Evolutionary conservation across 2,329 filamentous ascomycete species (phyloP).

Genomic region (Didymella glomerata): DNA sequence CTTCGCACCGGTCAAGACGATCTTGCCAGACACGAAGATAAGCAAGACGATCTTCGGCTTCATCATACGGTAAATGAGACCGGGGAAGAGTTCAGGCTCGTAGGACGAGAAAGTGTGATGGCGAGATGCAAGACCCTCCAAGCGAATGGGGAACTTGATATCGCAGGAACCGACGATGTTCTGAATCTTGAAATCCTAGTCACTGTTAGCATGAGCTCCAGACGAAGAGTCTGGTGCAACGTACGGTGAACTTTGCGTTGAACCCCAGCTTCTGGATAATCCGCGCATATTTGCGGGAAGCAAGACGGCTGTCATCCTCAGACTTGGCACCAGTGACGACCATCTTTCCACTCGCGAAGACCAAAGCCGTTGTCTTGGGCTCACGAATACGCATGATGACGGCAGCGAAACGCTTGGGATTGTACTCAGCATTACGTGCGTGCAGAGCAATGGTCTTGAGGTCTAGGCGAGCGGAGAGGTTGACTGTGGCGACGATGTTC

Average conservation of each 20-base stretch:
- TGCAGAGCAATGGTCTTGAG: slow-evolving; percentile 99
- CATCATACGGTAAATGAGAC: slow-evolving; percentile 99
- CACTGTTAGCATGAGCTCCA: slow-evolving; percentile 28
- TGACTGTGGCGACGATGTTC: slow-evolving; percentile 98
- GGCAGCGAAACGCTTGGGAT: slow-evolving; percentile 98
- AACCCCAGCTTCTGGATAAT: slow-evolving; percentile 99
- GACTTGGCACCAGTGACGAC: slow-evolving; percentile 98
- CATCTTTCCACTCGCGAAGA: slow-evolving; percentile 99
- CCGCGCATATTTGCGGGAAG: slow-evolving; percentile 95
- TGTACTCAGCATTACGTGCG: slow-evolving; percentile 98
- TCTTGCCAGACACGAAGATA: slow-evolving; percentile 98
- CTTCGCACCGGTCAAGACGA: slow-evolving; percentile 96
- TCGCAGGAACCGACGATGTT: slow-evolving; percentile 99
- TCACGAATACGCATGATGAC: slow-evolving; percentile 99
- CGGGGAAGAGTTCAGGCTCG: slow-evolving; percentile 97
- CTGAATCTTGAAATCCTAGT: slow-evolving; percentile 86
- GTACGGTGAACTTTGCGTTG: slow-evolving; percentile 91
- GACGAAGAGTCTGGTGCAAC: slow-evolving; percentile 29
- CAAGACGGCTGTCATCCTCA: slow-evolving; percentile 96
- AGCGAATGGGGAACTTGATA: slow-evolving; percentile 98
- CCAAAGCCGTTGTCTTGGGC: slow-evolving; percentile 96
- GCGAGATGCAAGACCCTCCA: slow-evolving; percentile 93
- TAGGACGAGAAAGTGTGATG: slow-evolving; percentile 98
- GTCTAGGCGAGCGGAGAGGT: slow-evolving; percentile 97
- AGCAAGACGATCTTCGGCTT: slow-evolving; percentile 98